These are phyloP conservation scores for Leccinum uliginosum DNA, from an alignment of 768 basidiomycete species.

Conservation along the genomic window DNA sequence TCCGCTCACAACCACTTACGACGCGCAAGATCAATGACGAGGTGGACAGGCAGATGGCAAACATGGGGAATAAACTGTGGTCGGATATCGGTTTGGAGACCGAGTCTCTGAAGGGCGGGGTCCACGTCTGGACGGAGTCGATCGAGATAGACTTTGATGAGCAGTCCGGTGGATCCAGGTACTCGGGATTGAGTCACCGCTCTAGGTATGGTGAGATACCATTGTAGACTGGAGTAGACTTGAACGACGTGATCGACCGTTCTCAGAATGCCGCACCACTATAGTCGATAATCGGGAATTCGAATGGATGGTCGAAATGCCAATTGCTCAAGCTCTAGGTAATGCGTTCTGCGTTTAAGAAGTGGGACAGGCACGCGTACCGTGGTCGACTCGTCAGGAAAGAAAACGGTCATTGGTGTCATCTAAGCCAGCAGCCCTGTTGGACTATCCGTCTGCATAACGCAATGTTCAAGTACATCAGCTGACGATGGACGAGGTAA, in stretches of 20 bases:
- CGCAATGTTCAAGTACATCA: background rate
- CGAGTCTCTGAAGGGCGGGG: background rate
- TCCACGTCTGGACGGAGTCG: background rate
- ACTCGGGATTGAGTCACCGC: background rate
- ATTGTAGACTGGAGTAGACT: no score
- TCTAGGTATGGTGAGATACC: no score
- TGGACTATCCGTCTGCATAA: background rate
- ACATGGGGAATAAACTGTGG: background rate
- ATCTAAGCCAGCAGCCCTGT: background rate
- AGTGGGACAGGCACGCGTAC: no score
- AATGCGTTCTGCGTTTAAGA: no score
- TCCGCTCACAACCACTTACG: conserved; percentile 3
- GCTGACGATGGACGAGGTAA: background rate
- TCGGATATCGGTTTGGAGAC: background rate
- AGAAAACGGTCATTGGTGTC: background rate
- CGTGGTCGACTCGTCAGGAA: background rate
- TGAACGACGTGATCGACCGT: background rate
- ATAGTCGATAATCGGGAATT: no score
- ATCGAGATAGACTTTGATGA: background rate
- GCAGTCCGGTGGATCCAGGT: background rate
- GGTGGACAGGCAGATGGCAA: conserved; percentile 1
- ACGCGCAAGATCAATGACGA: conserved; percentile 4
- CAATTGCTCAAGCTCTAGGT: no score
- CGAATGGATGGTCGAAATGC: no score
- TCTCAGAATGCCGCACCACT: no score